A percentile compares a stretch with the other conserved stretches of the same genome.
Conservation (phyloP, 257 asterid genomes). For the Scutellaria minor region DNA sequence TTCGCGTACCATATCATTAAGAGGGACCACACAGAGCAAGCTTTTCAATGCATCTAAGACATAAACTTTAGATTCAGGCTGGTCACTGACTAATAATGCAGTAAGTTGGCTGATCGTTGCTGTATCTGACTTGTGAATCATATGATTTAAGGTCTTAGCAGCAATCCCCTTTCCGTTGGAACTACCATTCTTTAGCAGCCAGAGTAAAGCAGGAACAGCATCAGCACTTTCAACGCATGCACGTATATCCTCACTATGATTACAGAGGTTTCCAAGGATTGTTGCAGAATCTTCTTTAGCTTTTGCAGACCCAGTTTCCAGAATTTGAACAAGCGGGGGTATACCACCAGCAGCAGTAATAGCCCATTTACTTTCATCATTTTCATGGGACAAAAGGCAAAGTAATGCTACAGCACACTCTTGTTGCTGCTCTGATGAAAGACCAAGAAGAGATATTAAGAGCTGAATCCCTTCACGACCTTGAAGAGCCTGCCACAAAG, state of each 20-base stretch:
- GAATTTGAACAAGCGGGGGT: slow-evolving; percentile 97
- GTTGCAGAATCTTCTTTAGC: slow-evolving; percentile 99
- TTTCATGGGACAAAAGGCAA: slow-evolving; percentile 86
- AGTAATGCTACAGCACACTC: slow-evolving; percentile 98
- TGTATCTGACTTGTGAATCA: slow-evolving; percentile 98
- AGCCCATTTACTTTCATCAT: slow-evolving; percentile 99
- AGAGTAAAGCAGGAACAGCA: slow-evolving; percentile 96
- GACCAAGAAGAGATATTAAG: slow-evolving; percentile 94
- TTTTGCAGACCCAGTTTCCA: slow-evolving; percentile 93
- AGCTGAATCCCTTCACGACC: slow-evolving; percentile 99
- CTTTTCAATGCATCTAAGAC: slow-evolving; percentile 91
- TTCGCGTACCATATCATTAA: slow-evolving; percentile 83
- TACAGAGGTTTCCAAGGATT: slow-evolving; percentile 95
- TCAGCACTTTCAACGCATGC: slow-evolving; percentile 99
- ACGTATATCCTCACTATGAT: slow-evolving; percentile 99
- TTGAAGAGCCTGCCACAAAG: slow-evolving; percentile 96
- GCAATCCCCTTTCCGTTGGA: slow-evolving; percentile 96
- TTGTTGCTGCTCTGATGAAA: slow-evolving; percentile 99
- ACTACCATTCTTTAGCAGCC: slow-evolving; percentile 97
- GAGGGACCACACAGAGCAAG: slow-evolving; percentile 87
- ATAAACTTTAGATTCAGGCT: slow-evolving; percentile 94
- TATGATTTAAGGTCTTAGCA: slow-evolving; percentile 92
- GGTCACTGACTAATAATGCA: slow-evolving; percentile 84
- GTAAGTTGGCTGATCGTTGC: slow-evolving; percentile 98
- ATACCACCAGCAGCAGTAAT: slow-evolving; percentile 99